A percentile compares a stretch with the other conserved stretches of the same genome.
phyloP scores from a whole-genome alignment of 202 grass and related monocot genomes.

The Brachypodium distachyon region DNA sequence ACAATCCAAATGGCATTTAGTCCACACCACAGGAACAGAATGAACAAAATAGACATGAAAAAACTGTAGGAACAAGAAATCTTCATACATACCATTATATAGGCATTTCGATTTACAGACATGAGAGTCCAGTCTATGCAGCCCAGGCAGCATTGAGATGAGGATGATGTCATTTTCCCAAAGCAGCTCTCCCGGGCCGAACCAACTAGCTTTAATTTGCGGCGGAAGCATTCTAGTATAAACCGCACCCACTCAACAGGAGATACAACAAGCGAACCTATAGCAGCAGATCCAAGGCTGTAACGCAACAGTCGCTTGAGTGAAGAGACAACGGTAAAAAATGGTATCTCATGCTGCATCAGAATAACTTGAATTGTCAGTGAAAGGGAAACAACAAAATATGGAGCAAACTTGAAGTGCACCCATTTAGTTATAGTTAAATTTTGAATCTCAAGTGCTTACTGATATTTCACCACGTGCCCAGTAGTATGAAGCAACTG shows the following conservation, averaged over 20 bases:
- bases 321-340: constrained; percentile 79
- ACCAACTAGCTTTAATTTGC: constrained; percentile 69
- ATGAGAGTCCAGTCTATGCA: constrained; percentile 93
- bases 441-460: constrained; percentile 17
- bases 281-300: constrained; percentile 83
- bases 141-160: constrained; percentile 80
- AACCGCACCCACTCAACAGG: constrained; percentile 89
- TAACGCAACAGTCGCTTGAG: constrained; percentile 69
- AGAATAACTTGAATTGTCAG: constrained; percentile 6
- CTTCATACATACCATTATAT: constrained; percentile 72
- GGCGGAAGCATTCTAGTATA: constrained; percentile 79
- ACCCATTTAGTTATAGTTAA: not conserved
- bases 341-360: constrained; percentile 90
- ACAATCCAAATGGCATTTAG: not conserved
- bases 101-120: constrained; percentile 86
- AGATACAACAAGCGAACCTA: constrained; percentile 84
- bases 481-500: constrained; percentile 97
- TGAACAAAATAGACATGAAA: not conserved
- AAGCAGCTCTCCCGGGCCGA: constrained; percentile 53
- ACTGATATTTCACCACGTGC: constrained; percentile 82
- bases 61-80: not conserved
- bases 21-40: not conserved
- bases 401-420: not conserved
- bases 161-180: constrained; percentile 64
- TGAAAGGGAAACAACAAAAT: not conserved